Evolutionary conservation across 1,284 basidiomycete species (phyloP), one percentile per base, ranked within the genome.

Genomic region (Ustilago trichophora): DNA sequence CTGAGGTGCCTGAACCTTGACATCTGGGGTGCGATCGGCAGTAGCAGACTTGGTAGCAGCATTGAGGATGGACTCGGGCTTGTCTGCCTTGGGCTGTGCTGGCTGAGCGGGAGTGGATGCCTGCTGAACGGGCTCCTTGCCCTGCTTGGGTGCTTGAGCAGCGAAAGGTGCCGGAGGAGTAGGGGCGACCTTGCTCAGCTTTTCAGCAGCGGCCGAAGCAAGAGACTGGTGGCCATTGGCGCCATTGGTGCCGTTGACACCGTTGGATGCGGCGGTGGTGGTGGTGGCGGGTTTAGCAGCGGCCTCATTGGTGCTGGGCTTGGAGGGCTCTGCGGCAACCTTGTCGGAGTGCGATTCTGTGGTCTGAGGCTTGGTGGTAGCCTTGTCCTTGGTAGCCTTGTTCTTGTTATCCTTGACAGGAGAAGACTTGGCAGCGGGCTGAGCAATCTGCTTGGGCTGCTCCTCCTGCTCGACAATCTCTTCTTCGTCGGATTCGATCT

Each of bases 401-500:
- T 43, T 63, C 44, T 63, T 63, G 54, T 18, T 24, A 22, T 45
- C 32, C 46, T 54, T 58, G 18, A 36, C 25, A 6, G 62, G 27
- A 27, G 50, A 35, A 15, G 50, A 19, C 18, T 49, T 46, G 16
- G 40, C 15, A 38, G 60, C 44, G 16, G 40, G 21, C 24, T 29
- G 32, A 15, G 40, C n/a, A 8, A 47, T 21, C 46, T 58, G 38
- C 22, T 49, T 16, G 3, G 40, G 36, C 32, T 38, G 44, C 41
- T 60, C 24, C 29, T 59, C 43, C 41, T 60, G 25, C 29, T 59
- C 43, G 38, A 52, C 49, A 15, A 52, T 15, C 35, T 51, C 51
- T 45, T 69, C 66, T 15, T 69, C 65, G 48, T 72, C 65, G 21
- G 60, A 60, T 38, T 70, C 70, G 42, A 59, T 49, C 16, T 67